phyloP scores from a whole-genome alignment of 2,329 filamentous ascomycete genomes.

The Mycogone perniciosa region DNA sequence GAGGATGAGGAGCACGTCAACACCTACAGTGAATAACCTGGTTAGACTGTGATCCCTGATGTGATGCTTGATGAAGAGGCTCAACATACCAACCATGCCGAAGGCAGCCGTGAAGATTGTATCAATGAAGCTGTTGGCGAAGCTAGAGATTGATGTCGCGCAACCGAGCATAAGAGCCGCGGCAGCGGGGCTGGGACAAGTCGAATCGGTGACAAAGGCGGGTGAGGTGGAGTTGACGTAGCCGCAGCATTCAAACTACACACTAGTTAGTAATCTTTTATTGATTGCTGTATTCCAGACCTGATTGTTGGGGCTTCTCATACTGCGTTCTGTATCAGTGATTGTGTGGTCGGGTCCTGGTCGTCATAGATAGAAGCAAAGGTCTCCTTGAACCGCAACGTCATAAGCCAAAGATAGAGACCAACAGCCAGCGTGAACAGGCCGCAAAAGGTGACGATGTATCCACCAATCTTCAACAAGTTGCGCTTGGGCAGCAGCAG shows the following conservation, averaged over 20 bases:
- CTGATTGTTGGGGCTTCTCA: slow-evolving; percentile 19
- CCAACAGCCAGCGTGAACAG: slow-evolving; percentile 62
- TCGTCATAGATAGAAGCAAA: slow-evolving; percentile 55
- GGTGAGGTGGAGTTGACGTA: slow-evolving; percentile 67
- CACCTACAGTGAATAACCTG: slow-evolving; percentile 28
- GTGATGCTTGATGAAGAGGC: neutral
- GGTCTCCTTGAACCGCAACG: slow-evolving; percentile 58
- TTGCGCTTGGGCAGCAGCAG: slow-evolving; percentile 59
- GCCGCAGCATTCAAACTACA: slow-evolving; percentile 74
- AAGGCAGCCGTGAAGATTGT: slow-evolving; percentile 74
- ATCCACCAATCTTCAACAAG: slow-evolving; percentile 65
- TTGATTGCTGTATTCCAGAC: neutral
- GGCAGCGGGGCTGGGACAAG: slow-evolving; percentile 63
- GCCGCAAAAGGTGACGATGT: slow-evolving; percentile 54
- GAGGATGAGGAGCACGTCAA: slow-evolving; percentile 63
- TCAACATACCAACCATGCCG: slow-evolving; percentile 60
- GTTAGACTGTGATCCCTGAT: neutral
- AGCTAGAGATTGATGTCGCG: slow-evolving; percentile 58
- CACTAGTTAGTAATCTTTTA: slow-evolving; percentile 1
- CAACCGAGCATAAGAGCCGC: slow-evolving; percentile 67
- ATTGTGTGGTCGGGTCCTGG: slow-evolving; percentile 53
- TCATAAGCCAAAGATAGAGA: slow-evolving; percentile 65
- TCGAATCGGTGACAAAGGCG: slow-evolving; percentile 62
- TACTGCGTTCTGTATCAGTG: slow-evolving; percentile 64
- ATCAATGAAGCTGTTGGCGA: slow-evolving; percentile 66